These are phyloP conservation scores for Phytophthora aleatoria DNA, from an alignment of 352 stramenopile species.

Conservation along the genomic window DNA sequence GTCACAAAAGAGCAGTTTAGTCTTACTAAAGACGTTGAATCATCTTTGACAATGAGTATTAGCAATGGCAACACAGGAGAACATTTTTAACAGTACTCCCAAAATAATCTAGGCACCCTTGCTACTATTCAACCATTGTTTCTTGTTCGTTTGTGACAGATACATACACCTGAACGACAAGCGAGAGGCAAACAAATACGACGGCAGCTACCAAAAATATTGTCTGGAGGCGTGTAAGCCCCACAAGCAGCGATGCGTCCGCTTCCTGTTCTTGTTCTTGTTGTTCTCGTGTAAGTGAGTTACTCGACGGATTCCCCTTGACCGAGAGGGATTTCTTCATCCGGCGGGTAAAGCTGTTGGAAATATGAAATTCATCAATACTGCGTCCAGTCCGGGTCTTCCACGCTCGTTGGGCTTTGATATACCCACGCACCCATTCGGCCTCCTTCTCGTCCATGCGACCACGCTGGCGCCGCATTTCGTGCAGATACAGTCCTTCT, in stretches of 20 bases:
- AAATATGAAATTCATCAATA: constrained; percentile 32
- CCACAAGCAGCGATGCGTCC: constrained; percentile 1
- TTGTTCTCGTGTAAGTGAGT: constrained; percentile 1
- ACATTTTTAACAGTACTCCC: no score
- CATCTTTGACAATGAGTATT: no score
- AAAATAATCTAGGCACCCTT: no score
- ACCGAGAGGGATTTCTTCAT: constrained; percentile 3
- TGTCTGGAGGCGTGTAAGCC: constrained; percentile 14
- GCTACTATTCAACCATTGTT: no score
- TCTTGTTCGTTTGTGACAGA: no score
- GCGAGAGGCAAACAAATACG: constrained; percentile 28
- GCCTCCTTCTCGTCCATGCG: constrained; percentile 31
- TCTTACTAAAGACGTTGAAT: no score
- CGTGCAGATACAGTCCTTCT: constrained; percentile 32
- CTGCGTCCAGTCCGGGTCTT: constrained; percentile 27
- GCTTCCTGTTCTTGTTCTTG: constrained; percentile 22
- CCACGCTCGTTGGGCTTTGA: constrained; percentile 34
- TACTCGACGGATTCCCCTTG: neutral
- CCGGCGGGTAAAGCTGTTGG: neutral
- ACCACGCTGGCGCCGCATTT: constrained; percentile 31
- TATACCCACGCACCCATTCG: constrained; percentile 30
- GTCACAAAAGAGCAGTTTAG: no score
- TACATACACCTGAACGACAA: no score
- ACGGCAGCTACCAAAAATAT: constrained; percentile 18
- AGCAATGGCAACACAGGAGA: no score